phyloP scores from a whole-genome alignment of 2,329 filamentous ascomycete species.

The Aspergillaceae sp. region DNA sequence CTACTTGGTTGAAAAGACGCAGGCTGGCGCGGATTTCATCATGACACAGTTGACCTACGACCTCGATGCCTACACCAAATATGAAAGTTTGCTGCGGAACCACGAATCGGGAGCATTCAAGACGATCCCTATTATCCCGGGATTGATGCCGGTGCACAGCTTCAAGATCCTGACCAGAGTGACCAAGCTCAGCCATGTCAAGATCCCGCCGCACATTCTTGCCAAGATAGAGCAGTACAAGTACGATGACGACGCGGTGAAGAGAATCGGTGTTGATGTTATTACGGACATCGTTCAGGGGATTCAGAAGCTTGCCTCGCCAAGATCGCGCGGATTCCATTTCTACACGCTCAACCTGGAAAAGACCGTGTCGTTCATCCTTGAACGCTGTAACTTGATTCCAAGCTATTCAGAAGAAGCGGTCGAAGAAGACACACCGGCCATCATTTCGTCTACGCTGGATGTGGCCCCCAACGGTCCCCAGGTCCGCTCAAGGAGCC shows the following conservation, averaged over 20 bases:
- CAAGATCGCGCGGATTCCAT: slow-evolving; percentile 71
- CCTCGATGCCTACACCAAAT: slow-evolving; percentile 68
- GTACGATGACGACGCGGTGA: slow-evolving; percentile 41
- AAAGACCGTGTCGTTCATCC: slow-evolving; percentile 87
- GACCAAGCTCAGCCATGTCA: slow-evolving; percentile 87
- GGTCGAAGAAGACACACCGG: slow-evolving; percentile 25
- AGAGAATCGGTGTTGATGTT: slow-evolving; percentile 49
- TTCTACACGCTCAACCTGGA: slow-evolving; percentile 97
- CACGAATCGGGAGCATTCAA: slow-evolving; percentile 82
- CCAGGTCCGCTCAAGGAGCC: slow-evolving; percentile 37
- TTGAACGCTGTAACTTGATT: slow-evolving; percentile 79
- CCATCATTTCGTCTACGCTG: slow-evolving; percentile 13
- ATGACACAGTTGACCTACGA: slow-evolving; percentile 99
- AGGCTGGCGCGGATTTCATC: slow-evolving; percentile 91
- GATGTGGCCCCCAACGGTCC: slow-evolving; percentile 17
- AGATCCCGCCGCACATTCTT: slow-evolving; percentile 63
- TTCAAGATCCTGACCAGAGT: slow-evolving; percentile 93
- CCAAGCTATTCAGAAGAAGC: slow-evolving; percentile 46
- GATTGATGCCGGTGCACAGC: slow-evolving; percentile 94
- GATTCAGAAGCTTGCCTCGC: slow-evolving; percentile 57
- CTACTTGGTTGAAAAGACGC: slow-evolving; percentile 80
- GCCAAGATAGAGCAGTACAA: slow-evolving; percentile 46
- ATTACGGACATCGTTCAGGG: slow-evolving; percentile 74
- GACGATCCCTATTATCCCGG: slow-evolving; percentile 81
- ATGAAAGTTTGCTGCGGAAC: slow-evolving; percentile 66